Evolutionary conservation across 2,329 filamentous ascomycete species (phyloP), one percentile per base, ranked within the genome.

Genomic region (Penicillium sp.): DNA sequence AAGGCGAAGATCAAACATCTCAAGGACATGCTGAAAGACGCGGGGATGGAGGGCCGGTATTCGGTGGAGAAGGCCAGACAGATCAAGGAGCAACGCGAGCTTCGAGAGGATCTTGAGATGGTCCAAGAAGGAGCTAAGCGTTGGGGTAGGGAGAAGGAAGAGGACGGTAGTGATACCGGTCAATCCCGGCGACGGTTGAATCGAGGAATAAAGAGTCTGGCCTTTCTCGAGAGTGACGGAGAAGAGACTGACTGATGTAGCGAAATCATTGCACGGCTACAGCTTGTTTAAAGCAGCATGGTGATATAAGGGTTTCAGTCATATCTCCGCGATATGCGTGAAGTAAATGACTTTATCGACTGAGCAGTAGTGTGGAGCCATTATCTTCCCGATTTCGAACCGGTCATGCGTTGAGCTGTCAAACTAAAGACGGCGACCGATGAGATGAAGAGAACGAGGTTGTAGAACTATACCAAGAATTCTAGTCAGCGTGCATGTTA

Each of bases 371-470:
- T 29, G 19, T 30, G 31, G 23, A n/a, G 48, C 49, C 48, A 38
- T 76, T 67, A 78, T 72, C 73, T 78, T 46, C 71, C 68, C 21
- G 72, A 62, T 63, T 77, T 79, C 54, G 71, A 73, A 29, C 78
- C 78, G 64, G 83, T 84, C 85, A 97, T 91, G 68, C 90, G 90
- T 74, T 99, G 95, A 30, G 94, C 95, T 64, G 95, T 89, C 63
- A 99, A 82, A 75, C 94, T 96, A 81, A 98, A 97, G 63, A 97
- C 88, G 7, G 94, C 93, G 26, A 99, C 91, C 0, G 95, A 97
- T 26, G 93, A 95, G 84, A 99, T 94, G 81, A 98, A 99, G 2
- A 98, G 83, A 1, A 97, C 93, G 0, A 96, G 88, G 73, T 99
- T 98, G 80, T 99, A 99, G 77, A 99, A 99, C 95, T 78, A 53